These are phyloP conservation scores for Dactylellina parvicollis DNA, from an alignment of 2,329 filamentous ascomycete genomes.

Conservation along the genomic window DNA sequence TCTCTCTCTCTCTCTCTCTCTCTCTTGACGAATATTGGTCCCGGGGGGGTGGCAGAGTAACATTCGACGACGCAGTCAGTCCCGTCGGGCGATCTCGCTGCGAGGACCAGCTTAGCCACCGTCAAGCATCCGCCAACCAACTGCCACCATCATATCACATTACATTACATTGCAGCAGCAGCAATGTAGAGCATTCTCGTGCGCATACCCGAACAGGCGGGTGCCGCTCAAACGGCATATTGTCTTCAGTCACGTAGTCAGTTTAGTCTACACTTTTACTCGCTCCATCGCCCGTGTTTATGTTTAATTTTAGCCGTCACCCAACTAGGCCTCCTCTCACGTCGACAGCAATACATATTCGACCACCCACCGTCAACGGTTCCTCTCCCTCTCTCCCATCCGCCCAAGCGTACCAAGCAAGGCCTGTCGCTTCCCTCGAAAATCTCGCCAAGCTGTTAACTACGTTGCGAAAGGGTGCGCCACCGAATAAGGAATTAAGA, in stretches of 20 bases:
- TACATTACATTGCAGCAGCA: slow-evolving; percentile 4
- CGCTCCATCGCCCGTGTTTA: not conserved
- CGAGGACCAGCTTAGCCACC: slow-evolving; percentile 1
- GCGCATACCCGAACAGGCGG: slow-evolving; percentile 8
- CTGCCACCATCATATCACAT: not conserved
- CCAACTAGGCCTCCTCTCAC: not conserved
- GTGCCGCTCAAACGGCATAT: too few species aligned
- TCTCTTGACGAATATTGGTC: not conserved
- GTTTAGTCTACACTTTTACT: too few species aligned
- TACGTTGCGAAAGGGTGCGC: too few species aligned
- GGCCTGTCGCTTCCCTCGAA: not conserved
- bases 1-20: not conserved
- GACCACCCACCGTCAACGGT: not conserved
- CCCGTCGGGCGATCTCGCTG: not conserved
- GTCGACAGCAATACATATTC: not conserved
- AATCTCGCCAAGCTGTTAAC: not conserved
- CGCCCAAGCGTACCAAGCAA: too few species aligned
- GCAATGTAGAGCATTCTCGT: slow-evolving; percentile 3
- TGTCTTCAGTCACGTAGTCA: too few species aligned
- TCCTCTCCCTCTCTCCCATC: too few species aligned
- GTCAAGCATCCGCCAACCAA: not conserved
- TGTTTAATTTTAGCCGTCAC: not conserved
- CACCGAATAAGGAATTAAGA: not conserved
- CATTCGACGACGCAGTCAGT: not conserved
- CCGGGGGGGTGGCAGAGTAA: not conserved